Conservation (phyloP, 2,329 filamentous ascomycete genomes). For the Trichoderma sp. region DNA sequence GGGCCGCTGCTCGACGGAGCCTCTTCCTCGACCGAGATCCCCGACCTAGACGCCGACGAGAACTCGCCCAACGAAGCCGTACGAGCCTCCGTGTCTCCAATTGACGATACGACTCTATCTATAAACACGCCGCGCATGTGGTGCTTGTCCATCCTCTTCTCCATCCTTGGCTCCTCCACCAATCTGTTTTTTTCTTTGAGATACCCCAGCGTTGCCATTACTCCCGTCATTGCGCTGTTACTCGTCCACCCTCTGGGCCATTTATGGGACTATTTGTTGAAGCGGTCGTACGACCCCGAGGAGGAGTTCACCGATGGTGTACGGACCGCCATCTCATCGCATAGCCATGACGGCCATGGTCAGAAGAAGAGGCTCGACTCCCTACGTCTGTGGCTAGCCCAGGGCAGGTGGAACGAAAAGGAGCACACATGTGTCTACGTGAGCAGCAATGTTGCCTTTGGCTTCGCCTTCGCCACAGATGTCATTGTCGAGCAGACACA, state of each 20-base stretch:
- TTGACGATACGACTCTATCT: constrained; percentile 74
- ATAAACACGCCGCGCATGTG: constrained; percentile 90
- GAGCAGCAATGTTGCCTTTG: constrained; percentile 86
- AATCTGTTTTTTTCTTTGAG: constrained; percentile 87
- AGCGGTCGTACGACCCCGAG: constrained; percentile 57
- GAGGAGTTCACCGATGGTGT: constrained; percentile 55
- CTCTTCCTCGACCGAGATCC: constrained; percentile 43
- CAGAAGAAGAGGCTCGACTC: background rate
- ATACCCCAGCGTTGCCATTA: constrained; percentile 89
- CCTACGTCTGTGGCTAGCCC: constrained; percentile 72
- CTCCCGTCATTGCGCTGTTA: constrained; percentile 81
- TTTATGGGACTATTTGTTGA: constrained; percentile 73
- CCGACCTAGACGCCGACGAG: constrained; percentile 58
- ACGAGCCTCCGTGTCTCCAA: constrained; percentile 74
- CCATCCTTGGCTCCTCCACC: constrained; percentile 77
- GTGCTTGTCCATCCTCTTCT: constrained; percentile 76
- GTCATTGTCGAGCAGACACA: constrained; percentile 88
- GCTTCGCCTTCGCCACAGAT: constrained; percentile 86
- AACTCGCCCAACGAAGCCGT: constrained; percentile 79
- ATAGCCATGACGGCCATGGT: background rate
- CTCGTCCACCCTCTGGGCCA: constrained; percentile 83
- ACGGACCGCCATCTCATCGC: constrained; percentile 28
- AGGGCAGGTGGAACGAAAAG: constrained; percentile 84
- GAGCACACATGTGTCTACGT: constrained; percentile 89
- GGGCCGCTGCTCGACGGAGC: constrained; percentile 36